Percentiles rank a stretch among this genome's conserved stretches.
These are phyloP conservation scores for Trametes versicolor DNA, from an alignment of 1,284 basidiomycete genomes.

Conservation along the genomic window DNA sequence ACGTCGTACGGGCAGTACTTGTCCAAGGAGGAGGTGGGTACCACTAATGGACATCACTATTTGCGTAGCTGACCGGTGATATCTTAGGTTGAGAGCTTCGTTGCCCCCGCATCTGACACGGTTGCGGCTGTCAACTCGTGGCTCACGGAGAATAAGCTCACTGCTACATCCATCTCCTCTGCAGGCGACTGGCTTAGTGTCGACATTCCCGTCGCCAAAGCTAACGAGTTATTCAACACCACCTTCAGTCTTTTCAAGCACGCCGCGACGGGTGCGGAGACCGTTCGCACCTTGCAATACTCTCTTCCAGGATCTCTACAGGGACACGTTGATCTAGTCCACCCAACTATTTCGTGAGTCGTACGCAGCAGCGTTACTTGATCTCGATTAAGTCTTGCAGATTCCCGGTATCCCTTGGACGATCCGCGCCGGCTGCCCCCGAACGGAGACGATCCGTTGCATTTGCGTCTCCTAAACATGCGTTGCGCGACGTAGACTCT, in stretches of 20 bases:
- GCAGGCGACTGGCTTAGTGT: conserved; percentile 54
- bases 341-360: conserved; percentile 49
- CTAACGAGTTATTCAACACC: conserved; percentile 48
- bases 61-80: neutral
- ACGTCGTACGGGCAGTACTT: conserved; percentile 43
- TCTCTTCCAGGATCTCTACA: conserved; percentile 50
- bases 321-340: conserved; percentile 49
- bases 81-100: conserved; percentile 48
- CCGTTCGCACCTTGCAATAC: conserved; percentile 51
- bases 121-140: conserved; percentile 48
- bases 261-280: conserved; percentile 40
- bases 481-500: conserved; percentile 9
- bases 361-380: neutral
- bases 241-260: conserved; percentile 52
- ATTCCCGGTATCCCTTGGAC: conserved; percentile 3
- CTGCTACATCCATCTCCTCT: conserved; percentile 41
- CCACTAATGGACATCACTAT: neutral
- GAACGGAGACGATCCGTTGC: neutral
- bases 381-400: neutral
- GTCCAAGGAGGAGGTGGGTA: conserved; percentile 43
- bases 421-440: neutral
- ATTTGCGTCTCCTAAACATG: neutral
- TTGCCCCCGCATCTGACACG: conserved; percentile 46
- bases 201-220: conserved; percentile 48
- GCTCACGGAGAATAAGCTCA: conserved; percentile 48